Percentiles rank a stretch among this genome's conserved stretches.
Evolutionary conservation across 495 filamentous ascomycete species (phyloP).

Genomic region (Apiosordaria backusii): DNA sequence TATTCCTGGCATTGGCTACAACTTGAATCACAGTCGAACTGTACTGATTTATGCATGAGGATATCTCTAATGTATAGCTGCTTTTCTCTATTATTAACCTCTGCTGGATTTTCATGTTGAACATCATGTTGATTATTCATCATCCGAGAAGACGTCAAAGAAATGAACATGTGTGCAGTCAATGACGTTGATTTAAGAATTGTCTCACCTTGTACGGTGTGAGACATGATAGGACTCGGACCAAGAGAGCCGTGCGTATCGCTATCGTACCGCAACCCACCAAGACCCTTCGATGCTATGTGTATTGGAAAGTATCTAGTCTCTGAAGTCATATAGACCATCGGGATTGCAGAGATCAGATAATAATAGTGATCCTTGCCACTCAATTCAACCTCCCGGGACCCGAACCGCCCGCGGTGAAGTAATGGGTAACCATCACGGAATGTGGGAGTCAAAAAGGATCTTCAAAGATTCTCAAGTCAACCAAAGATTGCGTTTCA

Average conservation of each 20-base stretch:
- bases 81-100: too few species aligned
- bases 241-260: not conserved
- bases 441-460: not conserved
- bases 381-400: not conserved
- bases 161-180: too few species aligned
- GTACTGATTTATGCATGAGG: too few species aligned
- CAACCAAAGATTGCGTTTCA: not conserved
- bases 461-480: not conserved
- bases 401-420: not conserved
- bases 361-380: not conserved
- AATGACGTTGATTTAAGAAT: constrained; percentile 2
- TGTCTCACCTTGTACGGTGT: not conserved
- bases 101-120: too few species aligned
- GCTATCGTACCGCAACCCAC: not conserved
- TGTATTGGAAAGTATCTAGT: not conserved
- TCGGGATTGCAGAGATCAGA: too few species aligned
- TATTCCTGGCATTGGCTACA: too few species aligned
- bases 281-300: not conserved
- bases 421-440: too few species aligned
- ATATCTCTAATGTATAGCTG: too few species aligned
- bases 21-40: too few species aligned
- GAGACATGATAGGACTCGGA: not conserved
- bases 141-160: too few species aligned
- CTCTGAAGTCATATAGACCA: not conserved
- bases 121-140: too few species aligned